Evolutionary conservation across 768 basidiomycete genomes (phyloP), one percentile per base, ranked within the genome.

Genomic region (Cyclocybe aegerita): DNA sequence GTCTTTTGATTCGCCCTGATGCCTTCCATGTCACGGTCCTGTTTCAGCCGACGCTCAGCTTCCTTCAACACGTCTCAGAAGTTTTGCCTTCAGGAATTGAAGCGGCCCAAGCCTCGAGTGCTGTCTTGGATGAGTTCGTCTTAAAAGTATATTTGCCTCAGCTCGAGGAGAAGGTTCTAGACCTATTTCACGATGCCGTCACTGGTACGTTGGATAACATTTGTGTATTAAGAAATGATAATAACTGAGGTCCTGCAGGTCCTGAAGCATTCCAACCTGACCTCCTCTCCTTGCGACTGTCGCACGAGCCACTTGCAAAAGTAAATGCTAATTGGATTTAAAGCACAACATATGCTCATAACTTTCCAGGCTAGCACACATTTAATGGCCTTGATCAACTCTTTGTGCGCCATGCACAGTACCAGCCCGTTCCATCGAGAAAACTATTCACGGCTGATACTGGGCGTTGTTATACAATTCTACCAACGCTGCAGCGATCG

Each of bases 341-440:
- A 32, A 30, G 38, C 29, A 31, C 33, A n/a, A 33, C 12, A 31
- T 39, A 43, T 42, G 17, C 23, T 43, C 32, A 37, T 9, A 32
- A 44, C 23, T 29, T 31, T 43, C 9, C 54, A 95, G 91, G 90
- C 89, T 15, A 84, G 82, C 61, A 90, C 86, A 4, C 84, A 92
- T 56, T 73, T 97, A 16, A 88, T 94, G 77, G 87, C 91, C 1
- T 71, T 98, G 39, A 88, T 96, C 61, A 95, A 95, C 60, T 95
- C 91, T 1, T 73, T 98, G 4, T 96, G 93, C 60, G 78, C 83
- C 7, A 96, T 98, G 93, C 81, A 97, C 14, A 80, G 85, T 49
- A 86, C 84, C 4, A 93, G 91, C 12, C 94, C 95, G 0, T 98
- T 98, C 70, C 96, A 98, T 62, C 80, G 87, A 53, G 96, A 98